Base-by-base conservation (phyloP, 306 rosid genomes). In the Abrus precatorius region DNA sequence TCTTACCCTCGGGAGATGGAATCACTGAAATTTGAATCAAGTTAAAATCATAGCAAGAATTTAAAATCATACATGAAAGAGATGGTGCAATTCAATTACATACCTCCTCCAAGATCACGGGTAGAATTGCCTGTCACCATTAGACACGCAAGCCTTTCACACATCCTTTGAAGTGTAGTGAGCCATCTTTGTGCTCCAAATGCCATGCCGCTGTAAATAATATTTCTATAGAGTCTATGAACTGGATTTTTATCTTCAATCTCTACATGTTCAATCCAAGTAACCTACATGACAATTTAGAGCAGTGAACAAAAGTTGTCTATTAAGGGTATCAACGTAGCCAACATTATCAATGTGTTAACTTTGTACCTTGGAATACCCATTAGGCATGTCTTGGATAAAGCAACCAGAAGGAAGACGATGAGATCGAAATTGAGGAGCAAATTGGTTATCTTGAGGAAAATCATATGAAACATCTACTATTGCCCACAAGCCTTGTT, bases 241-340 rank as follows among this genome's bases (percentile, higher is more conserved):
- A 83, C 81, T 10, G 97, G 89, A n/a, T 77, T 60, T 82, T 85
- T 91, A 44, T 95, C 99, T 85, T 95, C 99, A 30, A 95, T 78
- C 77, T 95, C 98, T 7, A 95, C 88, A 67, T 95, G 99, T 72
- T 95, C 99, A 69, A 95, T 86, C 99, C 99, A 95, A 4, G 94
- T 88, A 69, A 95, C 94, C 98, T 95, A 76, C 64, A 60, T 56
- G 33, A 59, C 3, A 80, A 74, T 20, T 43, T 11, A 73, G 5
- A 69, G 60, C 20, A 69, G 76, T 83, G 47, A 80, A 1, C 13
- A 67, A 75, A 65, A 69, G 8, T 5, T 67, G 55, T n/a, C 53
- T 9, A 10, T 57, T 28, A 55, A 59, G 13, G 20, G 57, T 20
- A 77, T 50, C 43, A 34, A 82, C 66, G 52, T 43, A 38, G 36